These are phyloP conservation scores for Cladophialophora bantiana DNA, from an alignment of 2,329 filamentous ascomycete species.

Conservation along the genomic window DNA sequence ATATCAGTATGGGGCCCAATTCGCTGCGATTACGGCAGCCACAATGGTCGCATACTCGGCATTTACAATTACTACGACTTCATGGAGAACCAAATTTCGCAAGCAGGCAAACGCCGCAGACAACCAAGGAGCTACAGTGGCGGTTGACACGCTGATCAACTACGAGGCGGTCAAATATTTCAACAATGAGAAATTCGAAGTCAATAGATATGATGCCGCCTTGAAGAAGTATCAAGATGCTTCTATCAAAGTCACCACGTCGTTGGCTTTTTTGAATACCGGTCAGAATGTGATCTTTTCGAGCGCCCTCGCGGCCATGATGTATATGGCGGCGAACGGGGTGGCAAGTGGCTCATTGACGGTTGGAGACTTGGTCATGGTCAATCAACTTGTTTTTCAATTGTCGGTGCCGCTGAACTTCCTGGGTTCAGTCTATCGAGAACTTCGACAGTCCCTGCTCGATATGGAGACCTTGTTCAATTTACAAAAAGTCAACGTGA, in stretches of 20 bases:
- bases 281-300: constrained; percentile 99
- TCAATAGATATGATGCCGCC: constrained; percentile 86
- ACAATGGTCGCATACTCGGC: constrained; percentile 95
- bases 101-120: constrained; percentile 95
- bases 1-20: constrained; percentile 91
- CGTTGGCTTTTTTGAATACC: constrained; percentile 87
- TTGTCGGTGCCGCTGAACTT: constrained; percentile 97
- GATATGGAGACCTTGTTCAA: constrained; percentile 99
- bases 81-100: constrained; percentile 96
- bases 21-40: constrained; percentile 84
- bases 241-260: constrained; percentile 96
- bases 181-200: constrained; percentile 97
- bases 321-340: constrained; percentile 93
- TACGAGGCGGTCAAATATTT: constrained; percentile 99
- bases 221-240: constrained; percentile 87
- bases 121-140: constrained; percentile 92
- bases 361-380: constrained; percentile 96
- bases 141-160: constrained; percentile 96
- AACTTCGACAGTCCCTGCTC: constrained; percentile 89
- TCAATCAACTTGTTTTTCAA: constrained; percentile 98
- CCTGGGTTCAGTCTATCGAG: constrained; percentile 95
- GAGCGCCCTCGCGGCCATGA: constrained; percentile 91
- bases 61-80: constrained; percentile 96
- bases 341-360: constrained; percentile 82
- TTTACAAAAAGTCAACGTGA: constrained; percentile 93